Percentiles rank a stretch among this genome's conserved stretches.
Conservation (phyloP, 1,284 basidiomycete species). For the Earliella scabrosa region DNA sequence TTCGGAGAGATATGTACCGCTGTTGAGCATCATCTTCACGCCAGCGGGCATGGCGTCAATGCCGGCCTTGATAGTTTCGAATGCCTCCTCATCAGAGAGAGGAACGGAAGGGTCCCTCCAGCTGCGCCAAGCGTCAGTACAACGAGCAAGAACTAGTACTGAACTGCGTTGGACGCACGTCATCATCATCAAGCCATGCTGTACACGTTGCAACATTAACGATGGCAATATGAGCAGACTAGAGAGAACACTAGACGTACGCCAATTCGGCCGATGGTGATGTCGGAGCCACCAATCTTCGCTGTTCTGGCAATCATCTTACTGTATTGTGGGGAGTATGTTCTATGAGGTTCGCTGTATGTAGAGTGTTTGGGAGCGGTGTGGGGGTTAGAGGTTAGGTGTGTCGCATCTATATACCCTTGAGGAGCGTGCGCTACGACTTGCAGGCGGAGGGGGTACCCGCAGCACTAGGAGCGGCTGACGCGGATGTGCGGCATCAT, state of each 20-base stretch:
- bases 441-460: too few species aligned
- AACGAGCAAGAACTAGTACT: too few species aligned
- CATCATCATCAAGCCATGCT: constrained; percentile 56
- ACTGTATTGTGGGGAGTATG: not conserved
- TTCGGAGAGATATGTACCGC: constrained; percentile 36
- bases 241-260: not conserved
- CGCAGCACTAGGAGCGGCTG: too few species aligned
- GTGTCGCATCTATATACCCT: too few species aligned
- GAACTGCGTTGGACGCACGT: constrained; percentile 39
- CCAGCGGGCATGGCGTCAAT: constrained; percentile 53
- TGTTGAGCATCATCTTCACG: constrained; percentile 53
- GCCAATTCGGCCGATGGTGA: constrained; percentile 7
- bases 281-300: constrained; percentile 5
- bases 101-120: constrained; percentile 36
- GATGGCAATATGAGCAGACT: not conserved
- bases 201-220: not conserved
- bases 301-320: not conserved
- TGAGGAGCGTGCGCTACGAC: too few species aligned
- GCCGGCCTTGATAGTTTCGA: constrained; percentile 66
- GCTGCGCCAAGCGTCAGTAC: too few species aligned
- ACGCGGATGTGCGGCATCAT: too few species aligned
- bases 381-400: too few species aligned
- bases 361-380: too few species aligned
- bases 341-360: not conserved
- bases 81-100: constrained; percentile 57